These are phyloP conservation scores for Thielaviopsis euricoi DNA, from an alignment of 2,329 filamentous ascomycete species.

Conservation along the genomic window DNA sequence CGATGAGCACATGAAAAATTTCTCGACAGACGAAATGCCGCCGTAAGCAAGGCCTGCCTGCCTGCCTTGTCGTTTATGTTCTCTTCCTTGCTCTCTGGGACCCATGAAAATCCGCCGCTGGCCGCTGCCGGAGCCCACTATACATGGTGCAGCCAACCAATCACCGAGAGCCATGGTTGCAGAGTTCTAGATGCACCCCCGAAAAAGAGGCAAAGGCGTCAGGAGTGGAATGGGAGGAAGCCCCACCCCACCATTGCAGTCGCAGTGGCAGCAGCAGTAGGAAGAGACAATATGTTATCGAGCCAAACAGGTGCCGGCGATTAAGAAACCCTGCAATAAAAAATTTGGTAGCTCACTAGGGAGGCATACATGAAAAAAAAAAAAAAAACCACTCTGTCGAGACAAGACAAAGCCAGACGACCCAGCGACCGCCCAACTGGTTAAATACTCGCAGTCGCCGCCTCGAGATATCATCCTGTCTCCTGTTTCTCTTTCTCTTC, in stretches of 20 bases:
- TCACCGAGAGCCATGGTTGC: not conserved
- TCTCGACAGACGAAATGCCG: not conserved
- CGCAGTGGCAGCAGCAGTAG: too few species aligned
- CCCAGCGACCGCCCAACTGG: not conserved
- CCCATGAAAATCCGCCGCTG: not conserved
- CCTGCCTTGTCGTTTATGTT: too few species aligned
- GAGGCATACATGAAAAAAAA: not conserved
- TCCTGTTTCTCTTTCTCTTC: not conserved
- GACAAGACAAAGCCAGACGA: not conserved
- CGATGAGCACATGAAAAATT: not conserved
- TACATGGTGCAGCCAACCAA: not conserved
- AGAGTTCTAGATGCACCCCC: slow-evolving; percentile 7
- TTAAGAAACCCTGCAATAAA: not conserved
- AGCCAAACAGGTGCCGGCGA: not conserved
- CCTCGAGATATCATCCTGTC: not conserved
- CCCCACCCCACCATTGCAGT: too few species aligned
- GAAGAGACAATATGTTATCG: slow-evolving; percentile 5
- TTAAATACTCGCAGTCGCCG: slow-evolving; percentile 10
- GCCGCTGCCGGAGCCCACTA: slow-evolving; percentile 9
- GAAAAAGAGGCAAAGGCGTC: not conserved
- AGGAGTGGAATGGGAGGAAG: not conserved
- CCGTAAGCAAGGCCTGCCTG: too few species aligned
- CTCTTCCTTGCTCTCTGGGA: not conserved
- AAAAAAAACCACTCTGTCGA: not conserved
- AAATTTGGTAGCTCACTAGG: not conserved